Evolutionary conservation across 2,329 filamentous ascomycete genomes (phyloP).

Genomic region (Fusarium guadeloupense): DNA sequence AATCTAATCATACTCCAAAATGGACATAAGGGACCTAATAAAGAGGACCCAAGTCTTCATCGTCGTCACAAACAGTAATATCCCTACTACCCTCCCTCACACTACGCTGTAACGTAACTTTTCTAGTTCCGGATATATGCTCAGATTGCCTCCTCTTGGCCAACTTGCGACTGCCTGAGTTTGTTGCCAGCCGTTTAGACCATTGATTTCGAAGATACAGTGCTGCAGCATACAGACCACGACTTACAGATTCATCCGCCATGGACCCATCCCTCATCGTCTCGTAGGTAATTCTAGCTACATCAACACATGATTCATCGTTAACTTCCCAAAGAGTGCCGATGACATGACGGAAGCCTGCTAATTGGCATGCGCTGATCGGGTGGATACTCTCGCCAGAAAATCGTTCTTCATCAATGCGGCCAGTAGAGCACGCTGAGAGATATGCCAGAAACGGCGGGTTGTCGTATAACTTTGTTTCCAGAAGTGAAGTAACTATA

Average conservation of each 20-base stretch:
- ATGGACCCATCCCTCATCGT: neutral
- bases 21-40: conserved; percentile 3
- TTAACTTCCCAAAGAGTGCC: neutral
- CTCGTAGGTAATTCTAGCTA: neutral
- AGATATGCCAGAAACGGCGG: conserved; percentile 1
- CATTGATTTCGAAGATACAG: too few relatives aligned
- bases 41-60: neutral
- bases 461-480: neutral
- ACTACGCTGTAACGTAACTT: too few relatives aligned
- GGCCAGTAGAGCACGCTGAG: neutral
- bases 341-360: neutral
- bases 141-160: neutral
- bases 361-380: conserved; percentile 1
- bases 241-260: neutral
- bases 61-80: neutral
- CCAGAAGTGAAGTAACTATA: too few relatives aligned
- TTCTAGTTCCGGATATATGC: too few relatives aligned
- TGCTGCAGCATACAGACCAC: neutral
- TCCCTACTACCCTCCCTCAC: too few relatives aligned
- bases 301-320: neutral
- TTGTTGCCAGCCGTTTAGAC: too few relatives aligned
- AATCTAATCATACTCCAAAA: too few relatives aligned
- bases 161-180: too few relatives aligned
- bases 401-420: neutral
- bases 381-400: conserved; percentile 4